phyloP scores from a whole-genome alignment of 257 asterid species.

The Cynanchum wilfordii region DNA sequence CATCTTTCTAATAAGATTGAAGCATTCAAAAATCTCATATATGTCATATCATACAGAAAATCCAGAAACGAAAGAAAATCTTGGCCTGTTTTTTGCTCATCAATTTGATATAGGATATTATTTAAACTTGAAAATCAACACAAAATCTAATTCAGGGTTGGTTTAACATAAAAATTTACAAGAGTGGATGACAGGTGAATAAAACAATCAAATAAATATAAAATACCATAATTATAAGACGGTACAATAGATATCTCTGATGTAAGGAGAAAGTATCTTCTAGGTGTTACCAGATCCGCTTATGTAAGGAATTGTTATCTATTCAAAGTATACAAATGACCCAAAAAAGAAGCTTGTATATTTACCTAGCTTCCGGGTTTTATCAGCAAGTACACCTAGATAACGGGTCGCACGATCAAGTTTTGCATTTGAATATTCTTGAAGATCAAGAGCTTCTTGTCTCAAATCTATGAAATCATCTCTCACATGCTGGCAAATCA shows the following conservation, averaged over 20 bases:
- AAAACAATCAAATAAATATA: background rate
- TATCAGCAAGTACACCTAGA: conserved; percentile 93
- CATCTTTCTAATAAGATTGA: background rate
- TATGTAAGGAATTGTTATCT: background rate
- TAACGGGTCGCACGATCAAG: conserved; percentile 91
- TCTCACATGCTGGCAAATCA: conserved; percentile 66
- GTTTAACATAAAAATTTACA: background rate
- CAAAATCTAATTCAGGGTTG: background rate
- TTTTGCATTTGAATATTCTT: conserved; percentile 90
- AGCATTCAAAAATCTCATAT: background rate
- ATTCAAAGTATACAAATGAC: background rate
- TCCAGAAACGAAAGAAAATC: background rate
- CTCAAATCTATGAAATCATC: conserved; percentile 76
- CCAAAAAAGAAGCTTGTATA: conserved; percentile 14
- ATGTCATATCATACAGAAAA: background rate
- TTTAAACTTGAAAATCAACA: background rate
- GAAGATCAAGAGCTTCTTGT: conserved; percentile 93
- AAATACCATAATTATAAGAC: background rate
- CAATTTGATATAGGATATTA: background rate
- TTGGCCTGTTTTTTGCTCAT: background rate
- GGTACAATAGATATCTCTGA: background rate
- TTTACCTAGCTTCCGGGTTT: conserved; percentile 83
- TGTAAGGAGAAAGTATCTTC: background rate
- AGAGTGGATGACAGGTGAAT: background rate
- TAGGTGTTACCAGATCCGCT: background rate